Conservation (phyloP, 225 moss, liverwort and hornwort species). For the Bryum argenteum region DNA sequence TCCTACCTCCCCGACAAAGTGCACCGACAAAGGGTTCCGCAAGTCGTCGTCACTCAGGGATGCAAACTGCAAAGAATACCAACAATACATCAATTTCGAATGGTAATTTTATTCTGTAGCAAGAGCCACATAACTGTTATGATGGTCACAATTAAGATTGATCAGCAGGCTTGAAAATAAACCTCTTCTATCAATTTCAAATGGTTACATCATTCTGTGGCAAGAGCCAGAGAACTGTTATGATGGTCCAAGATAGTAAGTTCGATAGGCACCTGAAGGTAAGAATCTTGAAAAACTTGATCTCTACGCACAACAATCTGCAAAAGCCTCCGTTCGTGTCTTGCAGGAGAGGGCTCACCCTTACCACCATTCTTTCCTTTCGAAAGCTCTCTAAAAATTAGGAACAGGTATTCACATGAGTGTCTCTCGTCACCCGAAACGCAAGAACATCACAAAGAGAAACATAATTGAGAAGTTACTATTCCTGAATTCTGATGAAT, state of each 20-base stretch:
- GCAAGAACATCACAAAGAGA: conserved; percentile 1
- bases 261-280: conserved; percentile 66
- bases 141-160: too few relatives aligned
- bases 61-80: conserved; percentile 78
- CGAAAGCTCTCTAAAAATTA: conserved; percentile 68
- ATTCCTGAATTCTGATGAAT: too few relatives aligned
- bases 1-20: conserved; percentile 98
- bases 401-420: neutral
- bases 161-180: too few relatives aligned
- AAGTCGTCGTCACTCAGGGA: conserved; percentile 93
- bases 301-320: conserved; percentile 99
- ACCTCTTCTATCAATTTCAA: too few relatives aligned
- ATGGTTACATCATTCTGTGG: neutral
- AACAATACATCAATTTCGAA: too few relatives aligned
- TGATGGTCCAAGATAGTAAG: neutral
- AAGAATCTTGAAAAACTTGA: conserved; percentile 98
- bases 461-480: too few relatives aligned
- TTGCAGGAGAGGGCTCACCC: conserved; percentile 82
- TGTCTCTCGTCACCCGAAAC: conserved; percentile 4
- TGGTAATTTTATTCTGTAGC: neutral
- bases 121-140: conserved; percentile 20
- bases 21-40: conserved; percentile 92
- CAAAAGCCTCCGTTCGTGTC: conserved; percentile 89
- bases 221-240: conserved; percentile 19
- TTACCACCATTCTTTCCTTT: conserved; percentile 93